Conservation (phyloP, 805 yeast species). For the Kazachstania martiniae region DNA sequence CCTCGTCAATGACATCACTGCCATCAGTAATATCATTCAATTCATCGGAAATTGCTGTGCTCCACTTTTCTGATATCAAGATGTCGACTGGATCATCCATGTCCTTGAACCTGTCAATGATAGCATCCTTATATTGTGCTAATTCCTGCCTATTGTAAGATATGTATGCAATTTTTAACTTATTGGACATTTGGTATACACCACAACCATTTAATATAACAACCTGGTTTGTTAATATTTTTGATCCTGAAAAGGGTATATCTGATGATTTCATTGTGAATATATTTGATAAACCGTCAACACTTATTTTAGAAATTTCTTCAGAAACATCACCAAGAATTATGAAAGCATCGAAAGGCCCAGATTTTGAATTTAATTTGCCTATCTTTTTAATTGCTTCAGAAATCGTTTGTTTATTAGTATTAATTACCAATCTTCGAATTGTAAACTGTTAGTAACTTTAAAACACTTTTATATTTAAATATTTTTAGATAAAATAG, state of each 20-base stretch:
- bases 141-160: conserved; percentile 21
- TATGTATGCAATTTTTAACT: conserved; percentile 39
- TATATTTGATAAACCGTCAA: conserved; percentile 12
- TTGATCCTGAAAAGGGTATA: neutral
- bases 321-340: conserved; percentile 38
- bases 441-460: too few relatives aligned
- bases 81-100: conserved; percentile 36
- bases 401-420: conserved; percentile 11
- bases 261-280: too few relatives aligned
- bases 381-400: conserved; percentile 36
- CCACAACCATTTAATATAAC: conserved; percentile 30
- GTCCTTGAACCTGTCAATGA: conserved; percentile 10
- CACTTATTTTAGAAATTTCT: conserved; percentile 5
- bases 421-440: conserved; percentile 12
- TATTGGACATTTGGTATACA: conserved; percentile 32
- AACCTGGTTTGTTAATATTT: neutral
- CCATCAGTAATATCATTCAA: conserved; percentile 39
- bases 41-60: conserved; percentile 37
- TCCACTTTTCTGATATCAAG: conserved; percentile 52
- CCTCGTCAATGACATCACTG: conserved; percentile 34
- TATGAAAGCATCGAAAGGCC: conserved; percentile 51
- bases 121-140: conserved; percentile 16
- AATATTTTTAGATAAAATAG: too few relatives aligned
- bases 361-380: conserved; percentile 43
- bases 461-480: too few relatives aligned